Evolutionary conservation across 2,329 filamentous ascomycete species (phyloP).

Genomic region (Clarireedia hainanense): DNA sequence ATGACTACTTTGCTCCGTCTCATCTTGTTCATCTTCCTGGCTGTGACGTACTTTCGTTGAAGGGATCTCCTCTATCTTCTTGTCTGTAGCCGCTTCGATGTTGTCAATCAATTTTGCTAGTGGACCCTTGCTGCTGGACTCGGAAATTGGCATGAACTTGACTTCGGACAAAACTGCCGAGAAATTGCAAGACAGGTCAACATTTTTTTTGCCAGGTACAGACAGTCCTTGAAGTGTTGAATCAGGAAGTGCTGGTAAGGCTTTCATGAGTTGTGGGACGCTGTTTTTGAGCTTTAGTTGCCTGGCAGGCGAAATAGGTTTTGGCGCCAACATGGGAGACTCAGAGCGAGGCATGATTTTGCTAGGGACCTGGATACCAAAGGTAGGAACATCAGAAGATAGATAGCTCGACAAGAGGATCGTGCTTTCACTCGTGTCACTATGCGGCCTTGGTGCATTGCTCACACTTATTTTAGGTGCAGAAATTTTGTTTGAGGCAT

Average conservation of each 20-base stretch:
- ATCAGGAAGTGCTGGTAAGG: slow-evolving; percentile 26
- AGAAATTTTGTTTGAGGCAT: background rate
- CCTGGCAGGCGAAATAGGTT: slow-evolving; percentile 29
- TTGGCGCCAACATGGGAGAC: slow-evolving; percentile 28
- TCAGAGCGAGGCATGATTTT: slow-evolving; percentile 20
- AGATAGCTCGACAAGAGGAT: background rate
- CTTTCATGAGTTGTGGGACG: slow-evolving; percentile 29
- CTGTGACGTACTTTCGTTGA: background rate
- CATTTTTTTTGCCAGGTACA: slow-evolving; percentile 2
- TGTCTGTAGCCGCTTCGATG: background rate
- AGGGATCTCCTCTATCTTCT: background rate
- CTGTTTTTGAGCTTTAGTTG: slow-evolving; percentile 29
- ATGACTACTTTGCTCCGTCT: background rate
- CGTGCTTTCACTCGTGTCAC: slow-evolving; percentile 4
- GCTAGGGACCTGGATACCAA: slow-evolving; percentile 17
- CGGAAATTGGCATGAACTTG: background rate
- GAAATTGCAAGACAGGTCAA: slow-evolving; percentile 10
- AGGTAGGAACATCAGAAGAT: slow-evolving; percentile 13
- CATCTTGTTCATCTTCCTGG: background rate
- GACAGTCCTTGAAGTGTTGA: slow-evolving; percentile 5
- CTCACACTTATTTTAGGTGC: background rate
- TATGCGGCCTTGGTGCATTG: background rate
- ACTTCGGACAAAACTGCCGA: slow-evolving; percentile 6
- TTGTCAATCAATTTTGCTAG: background rate
- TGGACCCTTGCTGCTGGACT: background rate